phyloP scores from a whole-genome alignment of 2,329 filamentous ascomycete species.

The Colletotrichum abscissum region DNA sequence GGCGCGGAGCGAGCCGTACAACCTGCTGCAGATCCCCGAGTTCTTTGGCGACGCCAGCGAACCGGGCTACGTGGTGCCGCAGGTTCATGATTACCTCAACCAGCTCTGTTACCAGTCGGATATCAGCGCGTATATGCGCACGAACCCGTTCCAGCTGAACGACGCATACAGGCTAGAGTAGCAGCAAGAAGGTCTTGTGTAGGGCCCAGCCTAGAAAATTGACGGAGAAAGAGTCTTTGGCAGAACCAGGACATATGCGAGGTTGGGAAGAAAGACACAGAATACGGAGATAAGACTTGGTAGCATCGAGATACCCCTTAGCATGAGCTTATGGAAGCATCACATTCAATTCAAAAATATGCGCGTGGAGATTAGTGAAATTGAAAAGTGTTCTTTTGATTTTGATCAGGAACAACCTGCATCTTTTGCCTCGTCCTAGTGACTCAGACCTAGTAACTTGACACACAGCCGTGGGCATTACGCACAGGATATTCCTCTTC shows the following conservation, averaged over 20 bases:
- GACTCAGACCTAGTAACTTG: conserved; percentile 19
- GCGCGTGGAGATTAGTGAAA: background rate
- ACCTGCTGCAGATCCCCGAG: conserved; percentile 84
- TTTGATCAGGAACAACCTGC: conserved; percentile 33
- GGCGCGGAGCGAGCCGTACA: conserved; percentile 83
- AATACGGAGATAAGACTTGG: background rate
- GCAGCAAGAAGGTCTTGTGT: background rate
- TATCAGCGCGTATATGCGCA: conserved; percentile 70
- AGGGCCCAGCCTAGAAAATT: background rate
- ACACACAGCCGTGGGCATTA: conserved; percentile 34
- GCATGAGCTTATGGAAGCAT: background rate
- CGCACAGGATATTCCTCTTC: conserved; percentile 33
- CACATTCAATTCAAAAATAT: background rate
- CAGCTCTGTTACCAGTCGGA: conserved; percentile 64
- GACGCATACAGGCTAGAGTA: conserved; percentile 36
- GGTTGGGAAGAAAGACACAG: background rate
- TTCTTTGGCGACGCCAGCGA: conserved; percentile 66
- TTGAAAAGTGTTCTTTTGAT: conserved; percentile 13
- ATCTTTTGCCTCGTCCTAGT: conserved; percentile 32
- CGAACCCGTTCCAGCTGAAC: conserved; percentile 59
- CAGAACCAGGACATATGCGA: background rate
- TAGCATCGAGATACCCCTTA: conserved; percentile 30
- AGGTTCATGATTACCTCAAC: conserved; percentile 73
- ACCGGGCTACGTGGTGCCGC: conserved; percentile 58
- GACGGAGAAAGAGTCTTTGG: background rate